phyloP scores from a whole-genome alignment of 176 grass and related monocot genomes.

The Sorghum bicolor region DNA sequence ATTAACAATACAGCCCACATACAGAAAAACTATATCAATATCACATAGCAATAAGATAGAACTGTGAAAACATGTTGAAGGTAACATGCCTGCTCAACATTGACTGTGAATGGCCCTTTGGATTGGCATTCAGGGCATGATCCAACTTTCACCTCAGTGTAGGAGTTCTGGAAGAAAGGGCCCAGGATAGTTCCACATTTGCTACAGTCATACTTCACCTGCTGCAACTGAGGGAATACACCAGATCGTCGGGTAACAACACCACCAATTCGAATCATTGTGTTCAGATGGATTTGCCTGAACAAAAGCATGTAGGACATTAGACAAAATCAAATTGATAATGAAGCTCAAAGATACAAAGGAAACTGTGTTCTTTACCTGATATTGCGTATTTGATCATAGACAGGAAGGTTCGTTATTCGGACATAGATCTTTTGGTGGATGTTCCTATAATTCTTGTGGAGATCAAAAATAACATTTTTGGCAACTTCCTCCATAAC shows the following conservation, averaged over 20 bases:
- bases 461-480: conserved; percentile 94
- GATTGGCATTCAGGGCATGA: conserved; percentile 96
- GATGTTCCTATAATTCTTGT: conserved; percentile 95
- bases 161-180: conserved; percentile 97
- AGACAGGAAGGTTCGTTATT: conserved; percentile 94
- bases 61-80: background rate
- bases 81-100: conserved; percentile 78
- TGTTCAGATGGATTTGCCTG: conserved; percentile 99
- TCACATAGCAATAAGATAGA: background rate
- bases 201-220: conserved; percentile 93
- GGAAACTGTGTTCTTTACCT: conserved; percentile 46
- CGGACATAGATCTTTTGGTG: conserved; percentile 92
- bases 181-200: conserved; percentile 92
- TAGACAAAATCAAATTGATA: conserved; percentile 16
- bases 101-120: conserved; percentile 94
- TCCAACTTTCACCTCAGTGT: conserved; percentile 90
- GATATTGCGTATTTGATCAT: conserved; percentile 95
- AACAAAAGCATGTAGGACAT: conserved; percentile 10
- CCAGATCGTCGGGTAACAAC: conserved; percentile 91
- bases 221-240: conserved; percentile 93
- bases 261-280: conserved; percentile 96
- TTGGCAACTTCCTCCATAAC: conserved; percentile 94
- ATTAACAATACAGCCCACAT: background rate
- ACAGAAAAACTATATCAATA: conserved; percentile 4
- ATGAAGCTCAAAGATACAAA: background rate